Base-by-base conservation (phyloP, 129 eudicot species). In the Sambucus nigra region DNA sequence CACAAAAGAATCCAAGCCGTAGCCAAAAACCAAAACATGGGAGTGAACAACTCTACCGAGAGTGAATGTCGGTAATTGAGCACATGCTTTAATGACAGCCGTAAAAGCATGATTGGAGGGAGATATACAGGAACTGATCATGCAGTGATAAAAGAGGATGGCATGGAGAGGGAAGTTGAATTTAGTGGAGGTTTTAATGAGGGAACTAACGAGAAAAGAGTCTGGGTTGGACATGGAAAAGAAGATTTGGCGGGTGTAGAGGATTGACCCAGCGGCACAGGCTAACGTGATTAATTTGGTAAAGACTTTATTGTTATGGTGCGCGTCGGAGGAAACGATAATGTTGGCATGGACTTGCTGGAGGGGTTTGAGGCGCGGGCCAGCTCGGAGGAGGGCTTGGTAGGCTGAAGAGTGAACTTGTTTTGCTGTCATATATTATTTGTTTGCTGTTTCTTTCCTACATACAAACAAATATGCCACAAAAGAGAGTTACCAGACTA, bases 261-360 rank as follows among this genome's bases (percentile, higher is more conserved):
- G 32, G 32, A 74, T 73, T 26, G 77, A 65, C 1, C 27, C 52
- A 0, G 75, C 60, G 19, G 75, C 41, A 47, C 74, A 69, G 56
- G 67, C 60, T 20, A 71, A 59, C 18, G 74, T 55, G 61, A 70
- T 41, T 29, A 81, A 84, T 54, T 63, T 81, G 55, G 88, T 81
- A 63, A 81, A 64, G 49, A 76, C 64, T 0, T 76, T 61, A 39
- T 69, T 73, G 31, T 66, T 51, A 44, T 60, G 66, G 46, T 71
- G 74, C 33, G 69, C 51, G 51, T 68, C 80, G 25, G 80, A 61
- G 25, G 80, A 61, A 38, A 63, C 7, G 52, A 73, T 66, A 70
- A 76, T 53, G 45, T 66, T 78, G 51, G 78, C 70, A 59, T 81
- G 88, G 23, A 73, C 67, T 76, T 76, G 88, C 53, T 73, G 60